These are phyloP conservation scores for Cladophialophora psammophila DNA, from an alignment of 2,329 filamentous ascomycete species.

Conservation along the genomic window DNA sequence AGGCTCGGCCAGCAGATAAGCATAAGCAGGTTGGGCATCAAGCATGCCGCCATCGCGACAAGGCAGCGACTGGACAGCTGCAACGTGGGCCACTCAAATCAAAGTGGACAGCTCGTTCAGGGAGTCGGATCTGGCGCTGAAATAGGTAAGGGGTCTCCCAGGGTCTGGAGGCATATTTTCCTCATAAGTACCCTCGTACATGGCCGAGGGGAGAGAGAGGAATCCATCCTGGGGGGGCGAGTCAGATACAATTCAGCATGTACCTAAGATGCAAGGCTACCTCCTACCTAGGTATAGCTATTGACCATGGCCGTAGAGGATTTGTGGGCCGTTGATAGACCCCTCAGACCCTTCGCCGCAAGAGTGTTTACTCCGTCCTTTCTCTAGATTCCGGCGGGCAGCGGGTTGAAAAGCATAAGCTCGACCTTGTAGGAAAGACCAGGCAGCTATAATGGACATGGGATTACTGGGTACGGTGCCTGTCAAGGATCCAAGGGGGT, in stretches of 20 bases:
- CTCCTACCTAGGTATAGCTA: neutral
- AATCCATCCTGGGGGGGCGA: neutral
- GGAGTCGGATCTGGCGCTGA: neutral
- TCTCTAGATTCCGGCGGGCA: neutral
- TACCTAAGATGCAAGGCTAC: neutral
- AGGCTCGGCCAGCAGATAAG: constrained; percentile 15
- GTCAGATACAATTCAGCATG: too few relatives aligned
- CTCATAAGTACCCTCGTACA: too few relatives aligned
- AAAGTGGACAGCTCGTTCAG: constrained; percentile 3
- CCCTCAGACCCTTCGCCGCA: neutral
- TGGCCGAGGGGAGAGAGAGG: neutral
- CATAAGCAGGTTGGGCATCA: constrained; percentile 8
- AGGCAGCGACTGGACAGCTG: constrained; percentile 4
- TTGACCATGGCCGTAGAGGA: neutral
- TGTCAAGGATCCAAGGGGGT: neutral
- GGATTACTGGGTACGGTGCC: neutral
- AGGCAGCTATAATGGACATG: neutral
- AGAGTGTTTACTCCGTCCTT: neutral
- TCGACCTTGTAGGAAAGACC: neutral
- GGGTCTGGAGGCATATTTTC: neutral
- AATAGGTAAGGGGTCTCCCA: neutral
- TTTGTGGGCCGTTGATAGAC: neutral
- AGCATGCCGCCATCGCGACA: neutral
- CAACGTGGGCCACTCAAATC: constrained; percentile 13
- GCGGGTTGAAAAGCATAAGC: neutral